Conservation (phyloP, 1,284 basidiomycete genomes). For the Puccinia brachypodii region DNA sequence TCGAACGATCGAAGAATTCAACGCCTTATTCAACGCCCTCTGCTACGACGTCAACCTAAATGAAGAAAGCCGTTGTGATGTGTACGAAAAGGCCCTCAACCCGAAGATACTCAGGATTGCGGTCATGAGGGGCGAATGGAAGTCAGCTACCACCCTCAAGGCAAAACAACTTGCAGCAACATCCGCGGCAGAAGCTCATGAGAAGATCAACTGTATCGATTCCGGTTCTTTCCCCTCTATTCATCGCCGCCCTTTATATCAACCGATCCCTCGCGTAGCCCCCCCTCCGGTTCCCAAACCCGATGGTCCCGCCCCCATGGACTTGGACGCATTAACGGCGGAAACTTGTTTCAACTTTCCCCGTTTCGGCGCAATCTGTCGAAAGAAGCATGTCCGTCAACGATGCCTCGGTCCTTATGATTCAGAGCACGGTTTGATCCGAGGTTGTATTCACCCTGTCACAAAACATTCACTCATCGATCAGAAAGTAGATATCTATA, state of each 20-base stretch:
- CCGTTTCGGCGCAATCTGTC: neutral
- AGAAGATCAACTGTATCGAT: neutral
- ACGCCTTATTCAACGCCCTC: neutral
- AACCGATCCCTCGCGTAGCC: neutral
- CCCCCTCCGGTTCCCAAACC: neutral
- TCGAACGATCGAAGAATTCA: neutral
- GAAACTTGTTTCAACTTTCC: neutral
- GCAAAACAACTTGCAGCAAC: neutral
- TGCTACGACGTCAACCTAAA: neutral
- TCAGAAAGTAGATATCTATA: neutral
- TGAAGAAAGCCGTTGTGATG: conserved; percentile 23
- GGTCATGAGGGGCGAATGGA: neutral
- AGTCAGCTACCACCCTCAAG: neutral
- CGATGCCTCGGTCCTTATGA: neutral
- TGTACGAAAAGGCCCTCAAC: neutral
- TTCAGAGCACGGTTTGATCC: neutral
- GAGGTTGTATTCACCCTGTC: neutral
- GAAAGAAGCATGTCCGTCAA: neutral
- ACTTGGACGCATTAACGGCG: neutral
- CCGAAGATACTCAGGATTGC: neutral
- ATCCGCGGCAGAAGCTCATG: neutral
- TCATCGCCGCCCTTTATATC: neutral
- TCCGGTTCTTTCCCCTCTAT: neutral
- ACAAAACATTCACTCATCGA: neutral
- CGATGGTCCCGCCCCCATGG: neutral